phyloP scores from a whole-genome alignment of 495 filamentous ascomycete species.

The Tricharina praecox region DNA sequence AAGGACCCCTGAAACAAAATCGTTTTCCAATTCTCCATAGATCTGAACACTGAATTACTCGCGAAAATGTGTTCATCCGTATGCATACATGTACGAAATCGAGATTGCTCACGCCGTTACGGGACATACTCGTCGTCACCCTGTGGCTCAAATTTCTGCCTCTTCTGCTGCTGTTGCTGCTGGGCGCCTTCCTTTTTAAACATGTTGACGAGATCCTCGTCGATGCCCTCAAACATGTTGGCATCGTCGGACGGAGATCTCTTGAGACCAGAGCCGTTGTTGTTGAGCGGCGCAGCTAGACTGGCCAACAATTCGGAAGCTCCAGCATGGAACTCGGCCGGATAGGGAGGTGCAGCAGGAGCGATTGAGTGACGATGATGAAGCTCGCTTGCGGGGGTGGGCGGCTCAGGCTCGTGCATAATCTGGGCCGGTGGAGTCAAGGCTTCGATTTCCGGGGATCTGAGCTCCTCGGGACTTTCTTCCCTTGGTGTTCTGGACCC shows the following conservation, averaged over 20 bases:
- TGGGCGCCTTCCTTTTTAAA: conserved; percentile 37
- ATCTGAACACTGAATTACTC: too few relatives aligned
- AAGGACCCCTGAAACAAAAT: too few relatives aligned
- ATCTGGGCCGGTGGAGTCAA: conserved; percentile 53
- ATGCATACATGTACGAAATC: too few relatives aligned
- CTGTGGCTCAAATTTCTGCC: conserved; percentile 15
- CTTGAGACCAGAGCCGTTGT: conserved; percentile 40
- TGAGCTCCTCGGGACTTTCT: conserved; percentile 33
- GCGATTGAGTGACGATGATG: conserved; percentile 28
- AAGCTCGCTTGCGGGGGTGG: conserved; percentile 19
- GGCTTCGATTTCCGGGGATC: conserved; percentile 64
- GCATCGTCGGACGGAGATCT: conserved; percentile 55
- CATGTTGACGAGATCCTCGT: conserved; percentile 70
- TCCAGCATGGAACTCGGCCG: conserved; percentile 27
- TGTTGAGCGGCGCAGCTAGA: conserved; percentile 30
- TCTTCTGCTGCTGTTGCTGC: conserved; percentile 19
- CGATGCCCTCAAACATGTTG: conserved; percentile 51
- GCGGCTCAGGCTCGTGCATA: conserved; percentile 16
- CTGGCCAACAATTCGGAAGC: conserved; percentile 36
- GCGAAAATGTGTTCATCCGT: too few relatives aligned
- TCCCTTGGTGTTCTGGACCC: conserved; percentile 27
- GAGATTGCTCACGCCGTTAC: too few relatives aligned
- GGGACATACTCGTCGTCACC: conserved; percentile 26
- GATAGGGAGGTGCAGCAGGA: conserved; percentile 28
- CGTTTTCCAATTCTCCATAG: too few relatives aligned